Conservation (phyloP, 2,329 filamentous ascomycete genomes). For the Niveomyces coronatus region DNA sequence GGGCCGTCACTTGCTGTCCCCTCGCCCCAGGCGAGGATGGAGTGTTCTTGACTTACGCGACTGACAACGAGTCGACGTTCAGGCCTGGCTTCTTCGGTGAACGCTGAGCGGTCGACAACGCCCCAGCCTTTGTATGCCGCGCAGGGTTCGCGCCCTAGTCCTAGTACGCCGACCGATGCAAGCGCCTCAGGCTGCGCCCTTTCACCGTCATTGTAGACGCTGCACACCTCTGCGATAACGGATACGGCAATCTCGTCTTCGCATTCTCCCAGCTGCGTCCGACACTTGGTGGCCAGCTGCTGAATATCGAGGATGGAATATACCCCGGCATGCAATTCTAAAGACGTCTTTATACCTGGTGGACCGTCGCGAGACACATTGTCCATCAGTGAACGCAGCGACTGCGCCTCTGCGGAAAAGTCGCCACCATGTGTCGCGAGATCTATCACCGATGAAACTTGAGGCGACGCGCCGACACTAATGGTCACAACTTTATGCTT, state of each 20-base stretch:
- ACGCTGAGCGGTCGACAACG: constrained; percentile 33
- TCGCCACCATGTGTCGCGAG: background rate
- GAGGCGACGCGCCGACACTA: constrained; percentile 24
- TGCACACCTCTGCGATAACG: constrained; percentile 50
- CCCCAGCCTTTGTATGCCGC: constrained; percentile 51
- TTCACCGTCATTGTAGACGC: constrained; percentile 38
- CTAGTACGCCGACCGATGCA: constrained; percentile 46
- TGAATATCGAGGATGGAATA: constrained; percentile 56
- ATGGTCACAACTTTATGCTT: constrained; percentile 15
- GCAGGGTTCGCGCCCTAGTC: constrained; percentile 52
- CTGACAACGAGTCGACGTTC: constrained; percentile 39
- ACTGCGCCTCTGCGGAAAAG: background rate
- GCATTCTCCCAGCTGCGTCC: constrained; percentile 15
- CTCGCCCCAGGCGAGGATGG: constrained; percentile 43
- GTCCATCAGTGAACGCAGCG: constrained; percentile 7
- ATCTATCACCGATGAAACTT: constrained; percentile 20
- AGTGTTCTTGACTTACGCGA: constrained; percentile 56
- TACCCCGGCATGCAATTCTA: constrained; percentile 56
- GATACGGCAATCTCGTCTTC: constrained; percentile 42
- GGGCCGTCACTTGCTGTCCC: constrained; percentile 12
- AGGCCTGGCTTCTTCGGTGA: background rate
- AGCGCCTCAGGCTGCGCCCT: constrained; percentile 37
- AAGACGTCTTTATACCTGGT: constrained; percentile 12
- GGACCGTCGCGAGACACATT: background rate
- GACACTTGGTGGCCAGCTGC: constrained; percentile 47